Evolutionary conservation across 176 grass and related monocot species (phyloP).

Genomic region (Puccinellia tenuiflora): DNA sequence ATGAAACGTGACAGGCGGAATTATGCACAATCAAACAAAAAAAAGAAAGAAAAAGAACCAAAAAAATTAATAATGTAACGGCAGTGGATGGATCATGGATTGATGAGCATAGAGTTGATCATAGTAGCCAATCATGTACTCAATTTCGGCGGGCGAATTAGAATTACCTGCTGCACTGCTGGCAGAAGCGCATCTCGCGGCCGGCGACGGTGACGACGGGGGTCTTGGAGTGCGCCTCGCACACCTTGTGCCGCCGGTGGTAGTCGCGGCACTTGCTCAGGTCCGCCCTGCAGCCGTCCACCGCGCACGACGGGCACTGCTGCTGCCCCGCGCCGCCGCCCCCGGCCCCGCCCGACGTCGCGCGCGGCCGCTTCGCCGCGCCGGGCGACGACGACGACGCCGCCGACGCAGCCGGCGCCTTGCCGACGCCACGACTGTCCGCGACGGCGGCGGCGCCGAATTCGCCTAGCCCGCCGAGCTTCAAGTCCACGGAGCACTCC

Average conservation of each 20-base stretch:
- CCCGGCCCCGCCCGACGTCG: background rate
- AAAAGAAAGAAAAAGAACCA: background rate
- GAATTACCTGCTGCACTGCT: slow-evolving; percentile 90
- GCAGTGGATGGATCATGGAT: background rate
- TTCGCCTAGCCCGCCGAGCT: slow-evolving; percentile 62
- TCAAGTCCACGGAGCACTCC: slow-evolving; percentile 79
- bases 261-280: slow-evolving; percentile 84
- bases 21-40: background rate
- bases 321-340: background rate
- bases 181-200: slow-evolving; percentile 85
- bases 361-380: slow-evolving; percentile 29
- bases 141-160: background rate
- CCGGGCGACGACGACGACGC: background rate
- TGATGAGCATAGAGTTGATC: background rate
- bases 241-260: slow-evolving; percentile 73
- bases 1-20: slow-evolving; percentile 24
- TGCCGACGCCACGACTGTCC: background rate
- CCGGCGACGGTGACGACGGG: slow-evolving; percentile 68
- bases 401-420: background rate
- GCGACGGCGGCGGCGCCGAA: background rate
- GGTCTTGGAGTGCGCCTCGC: slow-evolving; percentile 69
- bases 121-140: background rate
- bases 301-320: slow-evolving; percentile 55
- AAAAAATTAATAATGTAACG: background rate
- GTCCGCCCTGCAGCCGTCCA: slow-evolving; percentile 80